Conservation (phyloP, 2,329 filamentous ascomycete genomes). For the Chrysoporthe austroafricana region DNA sequence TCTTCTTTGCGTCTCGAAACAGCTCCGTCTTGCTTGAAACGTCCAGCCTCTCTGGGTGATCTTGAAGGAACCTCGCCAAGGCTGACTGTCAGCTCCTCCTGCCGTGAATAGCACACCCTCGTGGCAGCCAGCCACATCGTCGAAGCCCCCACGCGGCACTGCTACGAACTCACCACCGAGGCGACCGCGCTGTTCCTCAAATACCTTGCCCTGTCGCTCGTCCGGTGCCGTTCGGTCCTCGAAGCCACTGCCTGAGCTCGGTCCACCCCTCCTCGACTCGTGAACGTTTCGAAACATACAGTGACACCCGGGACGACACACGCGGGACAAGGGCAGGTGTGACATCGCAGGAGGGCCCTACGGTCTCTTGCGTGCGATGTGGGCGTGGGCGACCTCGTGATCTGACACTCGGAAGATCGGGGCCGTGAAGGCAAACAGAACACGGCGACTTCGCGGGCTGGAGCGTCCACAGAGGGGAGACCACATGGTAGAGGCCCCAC, state of each 20-base stretch:
- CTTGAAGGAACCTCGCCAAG: conserved; percentile 22
- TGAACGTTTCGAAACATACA: conserved; percentile 12
- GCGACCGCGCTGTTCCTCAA: not conserved
- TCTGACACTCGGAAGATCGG: conserved; percentile 34
- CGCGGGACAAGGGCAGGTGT: conserved; percentile 22
- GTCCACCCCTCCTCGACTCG: conserved; percentile 6
- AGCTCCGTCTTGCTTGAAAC: conserved; percentile 3
- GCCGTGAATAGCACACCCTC: conserved; percentile 26
- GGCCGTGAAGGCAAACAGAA: conserved; percentile 20
- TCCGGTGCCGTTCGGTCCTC: conserved; percentile 23
- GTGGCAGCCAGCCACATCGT: conserved; percentile 12
- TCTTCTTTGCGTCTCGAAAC: not conserved
- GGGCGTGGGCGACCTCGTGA: conserved; percentile 48
- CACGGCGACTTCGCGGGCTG: conserved; percentile 15
- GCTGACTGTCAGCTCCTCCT: conserved; percentile 21
- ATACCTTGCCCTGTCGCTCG: conserved; percentile 8
- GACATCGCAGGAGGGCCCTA: conserved; percentile 36
- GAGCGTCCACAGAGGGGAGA: conserved; percentile 13
- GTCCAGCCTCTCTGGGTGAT: not conserved
- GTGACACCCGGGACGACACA: not conserved
- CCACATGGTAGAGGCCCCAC: conserved; percentile 12
- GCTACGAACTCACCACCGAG: not conserved
- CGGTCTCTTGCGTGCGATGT: conserved; percentile 48
- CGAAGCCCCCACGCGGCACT: not conserved
- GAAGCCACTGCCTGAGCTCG: conserved; percentile 15